Conservation (phyloP, 805 yeast genomes). For the Komagataella pseudopastoris region DNA sequence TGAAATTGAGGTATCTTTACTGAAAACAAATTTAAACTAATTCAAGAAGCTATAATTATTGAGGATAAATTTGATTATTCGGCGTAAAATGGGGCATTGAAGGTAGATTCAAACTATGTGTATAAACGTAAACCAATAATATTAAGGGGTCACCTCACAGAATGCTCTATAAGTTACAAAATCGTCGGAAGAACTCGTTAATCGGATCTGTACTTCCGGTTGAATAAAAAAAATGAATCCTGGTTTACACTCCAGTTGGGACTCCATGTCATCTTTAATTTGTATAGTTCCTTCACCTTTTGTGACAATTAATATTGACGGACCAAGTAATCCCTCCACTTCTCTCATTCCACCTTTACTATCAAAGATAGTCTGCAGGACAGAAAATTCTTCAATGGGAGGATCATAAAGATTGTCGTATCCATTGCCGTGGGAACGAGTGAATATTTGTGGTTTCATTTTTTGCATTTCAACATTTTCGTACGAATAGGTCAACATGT, state of each 20-base stretch:
- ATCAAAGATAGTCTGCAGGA: conserved; percentile 65
- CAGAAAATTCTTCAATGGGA: conserved; percentile 93
- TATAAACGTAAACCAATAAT: not conserved
- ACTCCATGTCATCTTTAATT: conserved; percentile 25
- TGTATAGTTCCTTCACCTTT: conserved; percentile 58
- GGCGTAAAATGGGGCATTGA: not conserved
- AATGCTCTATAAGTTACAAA: conserved; percentile 87
- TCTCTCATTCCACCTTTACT: conserved; percentile 34
- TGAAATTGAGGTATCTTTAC: too few species aligned
- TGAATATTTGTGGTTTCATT: conserved; percentile 53
- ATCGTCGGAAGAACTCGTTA: conserved; percentile 31
- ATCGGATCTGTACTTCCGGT: conserved; percentile 54
- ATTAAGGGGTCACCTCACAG: conserved; percentile 35
- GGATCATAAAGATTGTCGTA: conserved; percentile 70
- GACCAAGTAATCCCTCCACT: conserved; percentile 62
- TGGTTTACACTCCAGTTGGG: conserved; percentile 35
- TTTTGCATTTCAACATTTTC: conserved; percentile 89
- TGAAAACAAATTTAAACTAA: too few species aligned
- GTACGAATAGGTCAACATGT: conserved; percentile 80
- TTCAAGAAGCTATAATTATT: not conserved
- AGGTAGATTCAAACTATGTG: not conserved
- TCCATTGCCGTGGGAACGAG: conserved; percentile 55
- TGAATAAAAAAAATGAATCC: conserved; percentile 83
- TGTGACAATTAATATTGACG: conserved; percentile 76
- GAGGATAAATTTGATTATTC: too few species aligned